Base-by-base conservation (phyloP, 2,329 filamentous ascomycete genomes). In the Alternaria ethzedia region DNA sequence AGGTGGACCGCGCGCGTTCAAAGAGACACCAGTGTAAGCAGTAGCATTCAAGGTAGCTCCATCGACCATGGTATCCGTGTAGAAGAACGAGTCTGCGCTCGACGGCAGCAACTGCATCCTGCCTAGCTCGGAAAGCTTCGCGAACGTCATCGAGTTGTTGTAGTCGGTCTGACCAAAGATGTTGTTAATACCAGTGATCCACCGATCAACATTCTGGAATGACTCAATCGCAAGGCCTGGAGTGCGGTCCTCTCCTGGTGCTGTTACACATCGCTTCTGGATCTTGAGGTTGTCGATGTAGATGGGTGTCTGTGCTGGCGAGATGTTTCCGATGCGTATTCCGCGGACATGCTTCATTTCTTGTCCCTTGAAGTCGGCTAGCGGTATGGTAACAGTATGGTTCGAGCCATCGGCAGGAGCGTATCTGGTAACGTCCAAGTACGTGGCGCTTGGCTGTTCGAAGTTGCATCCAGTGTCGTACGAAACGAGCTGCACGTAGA, bases 131-230 rank as follows among this genome's bases (percentile, higher is more conserved):
- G 60, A 63, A 7, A 63, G 60, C 23, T 63, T 63, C 15, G 60
- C 60, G 23, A 63, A 63, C 20, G 56, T 36, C 60, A 63, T 63
- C 3, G 60, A 63, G 5, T 63, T 59, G 21, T 63, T 63, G 32
- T 45, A 49, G 32, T 63, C 60, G 6, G 60, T 63, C 44, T 59
- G 55, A 5, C 60, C 60, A 23, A 63, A 63, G 7, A 63, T n/a
- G 11, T 63, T 63, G 60, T 63, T 63, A 25, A 63, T 63, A n/a
- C 60, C 60, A 44, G 55, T 59, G 25, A 63, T 59, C 60, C 60
- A 63, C 0, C 60, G 55, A n/a, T 63, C 60, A 15, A 63, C 60
- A 7, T 59, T 63, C 8, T 63, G 60, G 49, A 63, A 63, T 6
- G 60, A 63, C 56, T 63, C 60, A 7, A 63, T 54, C 3, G 60